These are phyloP conservation scores for Russula dissimulans DNA, from an alignment of 768 basidiomycete genomes.

Conservation along the genomic window DNA sequence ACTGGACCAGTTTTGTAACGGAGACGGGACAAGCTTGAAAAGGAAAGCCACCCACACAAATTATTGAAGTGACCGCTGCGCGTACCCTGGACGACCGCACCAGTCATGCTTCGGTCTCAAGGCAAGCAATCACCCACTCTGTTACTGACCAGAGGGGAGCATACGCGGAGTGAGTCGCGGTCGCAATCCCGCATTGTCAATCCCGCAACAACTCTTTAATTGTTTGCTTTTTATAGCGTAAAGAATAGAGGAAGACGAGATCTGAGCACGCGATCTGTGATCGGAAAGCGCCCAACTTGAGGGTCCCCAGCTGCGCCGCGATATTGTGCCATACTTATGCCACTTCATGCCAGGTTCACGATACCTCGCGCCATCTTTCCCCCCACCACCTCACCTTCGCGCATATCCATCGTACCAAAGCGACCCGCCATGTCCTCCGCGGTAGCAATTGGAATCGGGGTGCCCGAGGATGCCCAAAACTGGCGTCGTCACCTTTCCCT, in stretches of 20 bases:
- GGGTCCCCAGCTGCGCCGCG: neutral
- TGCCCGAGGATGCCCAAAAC: conserved; percentile 13
- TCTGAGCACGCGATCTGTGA: neutral
- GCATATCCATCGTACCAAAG: neutral
- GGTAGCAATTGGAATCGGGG: neutral
- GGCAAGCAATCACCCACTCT: too few relatives aligned
- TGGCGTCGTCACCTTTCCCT: conserved; percentile 7
- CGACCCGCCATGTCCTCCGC: neutral
- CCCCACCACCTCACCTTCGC: neutral
- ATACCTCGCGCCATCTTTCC: neutral
- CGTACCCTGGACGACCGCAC: too few relatives aligned
- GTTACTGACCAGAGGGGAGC: too few relatives aligned
- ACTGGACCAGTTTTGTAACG: too few relatives aligned
- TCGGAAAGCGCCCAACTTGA: neutral
- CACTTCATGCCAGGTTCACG: neutral
- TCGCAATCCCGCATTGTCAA: neutral
- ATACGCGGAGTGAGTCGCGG: too few relatives aligned
- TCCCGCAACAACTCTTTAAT: too few relatives aligned
- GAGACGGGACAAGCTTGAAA: too few relatives aligned
- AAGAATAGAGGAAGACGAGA: neutral
- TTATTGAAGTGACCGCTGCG: too few relatives aligned
- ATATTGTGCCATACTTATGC: conserved; percentile 9
- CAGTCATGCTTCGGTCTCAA: too few relatives aligned
- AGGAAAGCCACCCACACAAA: too few relatives aligned
- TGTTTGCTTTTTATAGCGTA: too few relatives aligned